Percentiles rank a stretch among this genome's conserved stretches.
Conservation (phyloP, 805 yeast species). For the Kuraishia molischiana region DNA sequence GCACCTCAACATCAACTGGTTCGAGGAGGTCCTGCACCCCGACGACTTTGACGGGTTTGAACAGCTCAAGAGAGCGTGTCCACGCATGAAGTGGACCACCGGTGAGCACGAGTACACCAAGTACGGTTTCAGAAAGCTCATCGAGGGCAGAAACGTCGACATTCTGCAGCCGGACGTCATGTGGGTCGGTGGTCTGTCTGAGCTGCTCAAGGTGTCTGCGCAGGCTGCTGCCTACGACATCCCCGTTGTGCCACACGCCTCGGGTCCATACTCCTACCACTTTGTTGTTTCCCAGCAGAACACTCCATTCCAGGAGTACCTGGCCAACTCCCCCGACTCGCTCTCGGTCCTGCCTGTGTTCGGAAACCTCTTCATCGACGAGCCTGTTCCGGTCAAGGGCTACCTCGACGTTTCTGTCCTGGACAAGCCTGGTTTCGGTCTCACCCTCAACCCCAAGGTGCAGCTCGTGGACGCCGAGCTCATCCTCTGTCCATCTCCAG, state of each 20-base stretch:
- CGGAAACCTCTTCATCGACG: constrained; percentile 34
- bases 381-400: constrained; percentile 37
- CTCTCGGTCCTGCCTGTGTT: constrained; percentile 34
- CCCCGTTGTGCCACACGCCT: constrained; percentile 44
- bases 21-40: constrained; percentile 41
- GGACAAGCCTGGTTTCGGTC: constrained; percentile 41
- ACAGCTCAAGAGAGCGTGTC: constrained; percentile 33
- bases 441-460: constrained; percentile 33
- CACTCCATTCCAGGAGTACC: constrained; percentile 43
- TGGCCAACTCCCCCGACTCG: constrained; percentile 40
- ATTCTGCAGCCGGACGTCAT: constrained; percentile 42
- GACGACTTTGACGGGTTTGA: constrained; percentile 41
- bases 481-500: constrained; percentile 28
- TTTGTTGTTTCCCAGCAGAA: constrained; percentile 38
- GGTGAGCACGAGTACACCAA: constrained; percentile 45
- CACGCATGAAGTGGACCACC: constrained; percentile 37
- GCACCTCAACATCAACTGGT: constrained; percentile 41
- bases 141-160: constrained; percentile 37
- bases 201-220: constrained; percentile 32
- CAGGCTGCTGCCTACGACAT: constrained; percentile 45
- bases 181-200: constrained; percentile 47
- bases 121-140: constrained; percentile 40
- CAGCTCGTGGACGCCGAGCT: constrained; percentile 28
- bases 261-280: constrained; percentile 44
- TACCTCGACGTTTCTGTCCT: constrained; percentile 26